Evolutionary conservation across 306 rosid species (phyloP).

Genomic region (Lupinus albus): DNA sequence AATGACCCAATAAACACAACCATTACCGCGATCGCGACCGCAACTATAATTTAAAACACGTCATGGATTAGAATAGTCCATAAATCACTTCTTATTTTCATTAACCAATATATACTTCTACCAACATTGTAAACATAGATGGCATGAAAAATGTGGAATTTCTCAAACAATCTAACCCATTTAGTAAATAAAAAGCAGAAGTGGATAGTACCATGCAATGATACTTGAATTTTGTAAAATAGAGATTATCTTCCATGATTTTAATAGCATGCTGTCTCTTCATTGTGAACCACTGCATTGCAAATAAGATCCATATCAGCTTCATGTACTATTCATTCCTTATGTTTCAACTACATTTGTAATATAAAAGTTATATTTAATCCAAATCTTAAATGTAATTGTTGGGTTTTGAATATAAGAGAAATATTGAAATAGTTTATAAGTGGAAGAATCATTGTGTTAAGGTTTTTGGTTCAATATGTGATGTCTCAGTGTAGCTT

Average conservation of each 20-base stretch:
- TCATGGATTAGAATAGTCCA: constrained; percentile 9
- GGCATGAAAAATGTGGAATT: neutral
- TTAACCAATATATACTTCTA: neutral
- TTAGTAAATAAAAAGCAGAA: constrained; percentile 36
- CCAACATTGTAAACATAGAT: constrained; percentile 21
- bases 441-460: too few relatives aligned
- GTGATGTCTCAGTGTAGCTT: too few relatives aligned
- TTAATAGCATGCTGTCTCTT: constrained; percentile 83
- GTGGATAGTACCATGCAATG: constrained; percentile 73
- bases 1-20: too few relatives aligned
- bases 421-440: too few relatives aligned
- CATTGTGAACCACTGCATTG: constrained; percentile 91
- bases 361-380: constrained; percentile 16
- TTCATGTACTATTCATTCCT: neutral
- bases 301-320: constrained; percentile 40
- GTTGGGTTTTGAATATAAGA: constrained; percentile 1
- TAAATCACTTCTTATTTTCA: constrained; percentile 19
- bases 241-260: constrained; percentile 76
- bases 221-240: constrained; percentile 70
- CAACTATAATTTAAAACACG: neutral
- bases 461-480: too few relatives aligned
- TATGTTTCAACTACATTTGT: constrained; percentile 22
- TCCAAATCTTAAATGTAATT: constrained; percentile 29
- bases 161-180: constrained; percentile 28
- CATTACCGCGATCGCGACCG: too few relatives aligned